Evolutionary conservation across 2,329 filamentous ascomycete genomes (phyloP), one percentile per base, ranked within the genome.

Genomic region (Alternaria solani): DNA sequence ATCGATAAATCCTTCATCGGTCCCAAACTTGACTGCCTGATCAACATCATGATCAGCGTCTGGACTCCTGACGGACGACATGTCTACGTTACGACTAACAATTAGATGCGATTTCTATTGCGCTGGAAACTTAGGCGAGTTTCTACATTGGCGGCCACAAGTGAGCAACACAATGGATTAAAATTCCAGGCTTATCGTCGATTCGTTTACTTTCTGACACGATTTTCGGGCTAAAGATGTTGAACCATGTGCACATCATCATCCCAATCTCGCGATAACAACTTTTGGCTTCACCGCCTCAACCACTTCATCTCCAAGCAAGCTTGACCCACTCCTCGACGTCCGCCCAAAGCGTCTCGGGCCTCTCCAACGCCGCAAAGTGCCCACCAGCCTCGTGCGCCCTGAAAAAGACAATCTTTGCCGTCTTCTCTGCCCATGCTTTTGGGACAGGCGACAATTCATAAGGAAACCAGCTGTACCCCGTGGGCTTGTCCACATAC

Each of bases 281-380:
- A 47, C 8, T 25, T 16, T 55, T 55, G 49, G 42, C 14, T 16
- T 36, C 30, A 49, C 20, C 32, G 32, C 46, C 46, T 36, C 20
- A 11, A 16, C 32, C 20, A 49, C 32, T 53, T 62, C 55, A 62
- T 54, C 69, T 70, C 79, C 76, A 72, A 51, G 76, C 77, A 46
- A 68, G 66, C 65, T 64, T 74, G 30, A 76, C 69, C 73, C 80
- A 85, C 32, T 77, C 78, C 63, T 84, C 80, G 1, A 84, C 62
- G 73, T 85, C 83, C n/a, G 62, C 70, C 57, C 79, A 71, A 32
- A 85, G 68, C 25, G 60, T 70, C 36, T 73, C 73, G 1, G 82
- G 81, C 47, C 73, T 70, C 66, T 85, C 82, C 51, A 85, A 61
- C 6, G 78, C 78, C 16, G 86, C 84, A 67, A 87, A 87, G 72